Percentiles rank a stretch among this genome's conserved stretches.
These are phyloP conservation scores for Fusarium paranaense DNA, from an alignment of 2,329 filamentous ascomycete genomes.

Conservation along the genomic window DNA sequence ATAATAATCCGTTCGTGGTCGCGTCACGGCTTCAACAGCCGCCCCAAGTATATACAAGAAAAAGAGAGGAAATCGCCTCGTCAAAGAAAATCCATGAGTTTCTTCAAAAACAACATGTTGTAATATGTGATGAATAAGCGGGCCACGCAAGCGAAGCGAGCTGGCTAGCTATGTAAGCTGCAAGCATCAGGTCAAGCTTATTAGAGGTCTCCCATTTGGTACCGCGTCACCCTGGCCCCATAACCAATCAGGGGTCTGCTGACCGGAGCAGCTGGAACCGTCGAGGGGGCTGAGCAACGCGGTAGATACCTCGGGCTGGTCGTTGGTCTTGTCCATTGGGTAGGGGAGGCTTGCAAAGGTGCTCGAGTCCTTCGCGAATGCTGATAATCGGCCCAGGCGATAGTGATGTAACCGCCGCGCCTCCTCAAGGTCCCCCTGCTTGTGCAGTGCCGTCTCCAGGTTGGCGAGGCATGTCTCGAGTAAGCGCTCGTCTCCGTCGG, in stretches of 20 bases:
- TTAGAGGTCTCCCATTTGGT: constrained; percentile 15
- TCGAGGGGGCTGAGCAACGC: constrained; percentile 28
- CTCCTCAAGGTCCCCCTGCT: constrained; percentile 38
- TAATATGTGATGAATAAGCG: constrained; percentile 1
- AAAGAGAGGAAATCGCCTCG: neutral
- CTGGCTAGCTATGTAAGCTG: neutral
- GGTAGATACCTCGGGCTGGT: constrained; percentile 30
- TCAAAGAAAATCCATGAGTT: neutral
- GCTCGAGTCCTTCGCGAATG: constrained; percentile 46
- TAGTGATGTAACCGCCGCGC: constrained; percentile 45
- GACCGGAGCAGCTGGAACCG: constrained; percentile 26
- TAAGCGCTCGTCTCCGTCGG: constrained; percentile 48
- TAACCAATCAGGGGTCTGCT: constrained; percentile 40
- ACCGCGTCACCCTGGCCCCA: constrained; percentile 29
- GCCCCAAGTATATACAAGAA: constrained; percentile 14
- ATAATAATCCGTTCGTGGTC: constrained; percentile 16
- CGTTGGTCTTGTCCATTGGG: constrained; percentile 5
- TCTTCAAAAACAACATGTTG: neutral
- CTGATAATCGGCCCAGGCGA: constrained; percentile 44
- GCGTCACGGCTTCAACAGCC: constrained; percentile 5
- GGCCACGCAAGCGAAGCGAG: neutral
- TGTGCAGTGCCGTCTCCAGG: constrained; percentile 45
- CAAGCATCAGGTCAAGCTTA: constrained; percentile 33
- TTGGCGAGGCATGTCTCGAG: constrained; percentile 50
- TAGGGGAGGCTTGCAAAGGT: constrained; percentile 32